Base-by-base conservation (phyloP, 78 protist species). In the Pigoraptor vietnamica region DNA sequence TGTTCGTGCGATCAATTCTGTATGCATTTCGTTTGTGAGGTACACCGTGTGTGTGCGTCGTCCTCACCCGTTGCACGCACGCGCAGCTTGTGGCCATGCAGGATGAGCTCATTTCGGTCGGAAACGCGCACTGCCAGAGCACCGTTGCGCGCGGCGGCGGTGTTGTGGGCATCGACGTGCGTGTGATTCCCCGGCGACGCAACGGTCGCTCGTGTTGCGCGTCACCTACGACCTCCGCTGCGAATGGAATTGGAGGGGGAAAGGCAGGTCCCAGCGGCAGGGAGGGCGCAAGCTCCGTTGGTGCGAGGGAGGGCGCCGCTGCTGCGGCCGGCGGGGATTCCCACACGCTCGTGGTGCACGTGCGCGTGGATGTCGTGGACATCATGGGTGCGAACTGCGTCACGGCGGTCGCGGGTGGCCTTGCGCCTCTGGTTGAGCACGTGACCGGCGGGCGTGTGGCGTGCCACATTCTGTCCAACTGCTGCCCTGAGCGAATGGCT, bases 351-450 rank as follows among this genome's bases (percentile, higher is more conserved):
- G 89, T 86, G 1, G 40, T 91, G 36, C 33, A 91, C 19, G 19
- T 91, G 56, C 39, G 23, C 35, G 39, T 91, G 86, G 93, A 87
- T 79, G 89, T 89, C 40, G 81, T 86, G 25, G 93, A 91, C 23
- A 81, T 90, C n/a, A 91, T 91, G 90, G 93, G 93, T 2, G 93
- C 93, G 29, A 91, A 91, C 39, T 29, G 56, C 39, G 55, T 87
- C 89, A 91, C 81, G 38, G 40, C 89, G 0, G 48, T 87, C 24
- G 90, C 81, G 6, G 93, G 87, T 1, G 81, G 38, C 87, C 35
- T 91, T 1, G 93, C 90, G 32, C 90, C 93, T 6, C 14, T 0
- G 35, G 67, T 87, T 36, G 79, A n/a, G 14, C 24, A 1, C 39
- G 86, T 86, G 25, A 19, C 91, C 21, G 19, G 19, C 39, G 92